These are phyloP conservation scores for Aspergillus felis DNA, from an alignment of 2,329 filamentous ascomycete species.

Conservation along the genomic window DNA sequence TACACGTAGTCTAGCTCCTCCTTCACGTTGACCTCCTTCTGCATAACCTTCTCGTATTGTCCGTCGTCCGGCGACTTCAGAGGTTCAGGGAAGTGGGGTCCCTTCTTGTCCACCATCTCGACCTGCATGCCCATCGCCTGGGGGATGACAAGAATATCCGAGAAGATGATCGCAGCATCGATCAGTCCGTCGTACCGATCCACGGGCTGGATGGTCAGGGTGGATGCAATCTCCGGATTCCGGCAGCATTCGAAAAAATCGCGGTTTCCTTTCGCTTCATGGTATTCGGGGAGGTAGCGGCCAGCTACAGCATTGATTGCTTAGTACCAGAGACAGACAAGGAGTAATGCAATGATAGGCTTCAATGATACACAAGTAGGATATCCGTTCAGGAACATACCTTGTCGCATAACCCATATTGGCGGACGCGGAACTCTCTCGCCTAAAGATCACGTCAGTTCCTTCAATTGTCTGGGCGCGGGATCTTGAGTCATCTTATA, in stretches of 20 bases:
- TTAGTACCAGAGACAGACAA: not conserved
- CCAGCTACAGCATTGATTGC: constrained; percentile 59
- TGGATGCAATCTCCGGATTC: constrained; percentile 85
- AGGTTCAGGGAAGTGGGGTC: constrained; percentile 87
- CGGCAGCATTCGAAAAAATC: constrained; percentile 99
- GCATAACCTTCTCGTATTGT: constrained; percentile 76
- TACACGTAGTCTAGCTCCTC: constrained; percentile 90
- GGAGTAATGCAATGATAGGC: not conserved
- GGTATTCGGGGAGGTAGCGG: constrained; percentile 95
- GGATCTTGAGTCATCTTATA: constrained; percentile 35
- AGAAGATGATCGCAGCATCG: constrained; percentile 98
- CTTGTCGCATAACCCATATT: constrained; percentile 99
- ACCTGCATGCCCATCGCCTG: constrained; percentile 99
- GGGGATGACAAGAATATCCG: constrained; percentile 94
- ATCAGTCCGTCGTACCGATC: constrained; percentile 87
- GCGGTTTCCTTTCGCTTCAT: constrained; percentile 81
- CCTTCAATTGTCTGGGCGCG: not conserved
- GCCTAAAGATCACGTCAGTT: constrained; percentile 51
- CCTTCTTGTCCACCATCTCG: constrained; percentile 97
- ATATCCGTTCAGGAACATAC: constrained; percentile 45
- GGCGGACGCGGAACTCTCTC: constrained; percentile 88
- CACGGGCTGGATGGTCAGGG: constrained; percentile 88
- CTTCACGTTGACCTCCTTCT: constrained; percentile 75
- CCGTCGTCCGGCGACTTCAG: constrained; percentile 73
- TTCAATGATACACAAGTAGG: not conserved